These are phyloP conservation scores for Lactifluus subvellereus DNA, from an alignment of 768 basidiomycete genomes.

Conservation along the genomic window DNA sequence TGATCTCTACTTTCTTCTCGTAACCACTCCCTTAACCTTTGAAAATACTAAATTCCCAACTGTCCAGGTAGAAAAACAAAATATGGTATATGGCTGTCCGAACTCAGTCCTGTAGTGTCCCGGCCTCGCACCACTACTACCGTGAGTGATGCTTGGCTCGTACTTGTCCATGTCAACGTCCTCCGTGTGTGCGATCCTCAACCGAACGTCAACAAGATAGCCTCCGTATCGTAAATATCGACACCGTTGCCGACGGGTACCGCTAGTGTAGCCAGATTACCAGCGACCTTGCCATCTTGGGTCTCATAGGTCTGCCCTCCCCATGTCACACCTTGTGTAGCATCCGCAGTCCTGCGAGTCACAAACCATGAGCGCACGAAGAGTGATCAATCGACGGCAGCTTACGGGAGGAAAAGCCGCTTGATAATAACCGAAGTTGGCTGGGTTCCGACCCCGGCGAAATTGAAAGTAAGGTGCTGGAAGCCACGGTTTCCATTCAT, in stretches of 20 bases:
- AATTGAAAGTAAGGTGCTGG: slow-evolving; percentile 1
- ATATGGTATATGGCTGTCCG: neutral
- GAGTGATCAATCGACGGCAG: neutral
- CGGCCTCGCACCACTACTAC: neutral
- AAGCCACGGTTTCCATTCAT: slow-evolving; percentile 5
- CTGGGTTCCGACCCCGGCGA: slow-evolving; percentile 26
- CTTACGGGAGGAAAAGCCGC: slow-evolving; percentile 43
- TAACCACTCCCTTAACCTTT: neutral
- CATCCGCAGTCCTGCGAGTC: slow-evolving; percentile 42
- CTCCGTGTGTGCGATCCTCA: neutral
- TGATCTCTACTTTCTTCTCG: slow-evolving; percentile 33
- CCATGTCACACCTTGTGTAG: slow-evolving; percentile 47
- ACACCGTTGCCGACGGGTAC: slow-evolving; percentile 35
- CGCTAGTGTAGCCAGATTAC: slow-evolving; percentile 31
- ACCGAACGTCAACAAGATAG: slow-evolving; percentile 37
- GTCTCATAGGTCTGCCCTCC: slow-evolving; percentile 58
- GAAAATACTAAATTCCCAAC: neutral
- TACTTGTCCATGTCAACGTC: neutral
- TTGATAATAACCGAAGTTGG: slow-evolving; percentile 41
- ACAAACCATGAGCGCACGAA: neutral
- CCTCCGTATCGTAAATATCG: slow-evolving; percentile 45
- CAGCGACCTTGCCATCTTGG: slow-evolving; percentile 36
- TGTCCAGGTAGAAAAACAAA: neutral
- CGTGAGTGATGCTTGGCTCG: neutral
- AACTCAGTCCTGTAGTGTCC: neutral